Percentiles rank a stretch among this genome's conserved stretches.
Evolutionary conservation across 345 rosid genomes (phyloP).

Genomic region (Brassica carinata): DNA sequence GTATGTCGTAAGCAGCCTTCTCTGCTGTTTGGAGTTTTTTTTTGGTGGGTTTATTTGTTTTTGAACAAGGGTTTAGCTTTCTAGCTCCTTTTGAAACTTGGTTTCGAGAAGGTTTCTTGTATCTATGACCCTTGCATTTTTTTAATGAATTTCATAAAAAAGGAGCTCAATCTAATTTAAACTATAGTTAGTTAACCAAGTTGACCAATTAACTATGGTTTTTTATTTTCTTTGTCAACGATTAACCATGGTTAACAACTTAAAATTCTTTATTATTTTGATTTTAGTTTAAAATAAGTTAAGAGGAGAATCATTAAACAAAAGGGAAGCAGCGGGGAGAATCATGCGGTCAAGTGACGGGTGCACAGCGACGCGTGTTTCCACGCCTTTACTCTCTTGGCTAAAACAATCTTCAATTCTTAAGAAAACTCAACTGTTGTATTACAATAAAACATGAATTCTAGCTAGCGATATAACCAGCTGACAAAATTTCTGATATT

Average conservation of each 20-base stretch:
- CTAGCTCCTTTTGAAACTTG: too few species aligned
- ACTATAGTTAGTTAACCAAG: slow-evolving; percentile 36
- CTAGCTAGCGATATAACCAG: neutral
- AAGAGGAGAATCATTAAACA: slow-evolving; percentile 10
- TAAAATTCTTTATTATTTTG: neutral
- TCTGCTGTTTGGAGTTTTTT: too few species aligned
- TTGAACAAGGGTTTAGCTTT: too few species aligned
- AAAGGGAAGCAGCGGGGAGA: slow-evolving; percentile 18
- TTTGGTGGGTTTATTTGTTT: too few species aligned
- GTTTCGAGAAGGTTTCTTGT: too few species aligned
- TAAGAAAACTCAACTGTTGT: neutral
- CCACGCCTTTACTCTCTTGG: slow-evolving; percentile 4
- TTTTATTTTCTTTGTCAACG: slow-evolving; percentile 23
- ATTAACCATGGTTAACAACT: slow-evolving; percentile 27
- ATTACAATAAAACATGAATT: neutral
- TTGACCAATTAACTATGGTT: slow-evolving; percentile 37
- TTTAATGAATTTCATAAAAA: too few species aligned
- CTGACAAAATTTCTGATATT: neutral
- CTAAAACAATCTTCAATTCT: neutral
- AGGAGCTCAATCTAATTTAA: neutral
- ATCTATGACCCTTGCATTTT: too few species aligned
- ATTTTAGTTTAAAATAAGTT: neutral
- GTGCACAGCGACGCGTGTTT: slow-evolving; percentile 1
- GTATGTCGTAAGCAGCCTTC: too few species aligned
- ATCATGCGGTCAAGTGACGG: slow-evolving; percentile 35